Percentiles rank a stretch among this genome's conserved stretches.
These are phyloP conservation scores for Trichoderma virens DNA, from an alignment of 495 filamentous ascomycete genomes.

Conservation along the genomic window DNA sequence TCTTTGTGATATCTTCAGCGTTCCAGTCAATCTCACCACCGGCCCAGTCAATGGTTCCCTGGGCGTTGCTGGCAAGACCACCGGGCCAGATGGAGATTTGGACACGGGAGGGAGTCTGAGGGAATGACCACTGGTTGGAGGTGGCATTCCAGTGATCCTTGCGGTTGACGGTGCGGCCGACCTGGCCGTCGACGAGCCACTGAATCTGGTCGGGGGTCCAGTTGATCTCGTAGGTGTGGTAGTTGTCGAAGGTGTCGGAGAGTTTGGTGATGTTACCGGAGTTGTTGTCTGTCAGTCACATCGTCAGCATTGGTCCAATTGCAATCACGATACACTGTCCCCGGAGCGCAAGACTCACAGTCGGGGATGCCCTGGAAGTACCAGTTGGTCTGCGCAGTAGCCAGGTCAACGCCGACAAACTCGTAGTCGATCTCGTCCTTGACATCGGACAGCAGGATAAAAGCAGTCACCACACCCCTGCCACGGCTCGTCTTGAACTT, in stretches of 20 bases:
- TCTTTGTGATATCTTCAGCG: slow-evolving; percentile 65
- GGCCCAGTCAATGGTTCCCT: slow-evolving; percentile 86
- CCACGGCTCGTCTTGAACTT: slow-evolving; percentile 80
- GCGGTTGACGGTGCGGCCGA: slow-evolving; percentile 64
- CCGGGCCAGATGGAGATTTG: slow-evolving; percentile 96
- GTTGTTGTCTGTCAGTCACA: slow-evolving; percentile 52
- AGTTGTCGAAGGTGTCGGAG: slow-evolving; percentile 65
- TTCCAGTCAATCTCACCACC: slow-evolving; percentile 89
- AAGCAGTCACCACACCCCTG: slow-evolving; percentile 84
- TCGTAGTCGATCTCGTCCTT: slow-evolving; percentile 99
- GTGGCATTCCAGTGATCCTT: slow-evolving; percentile 79
- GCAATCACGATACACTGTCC: not conserved
- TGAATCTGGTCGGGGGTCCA: slow-evolving; percentile 80
- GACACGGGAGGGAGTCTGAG: slow-evolving; percentile 88
- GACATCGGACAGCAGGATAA: slow-evolving; percentile 88
- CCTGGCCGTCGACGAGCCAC: slow-evolving; percentile 77
- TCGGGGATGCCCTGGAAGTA: slow-evolving; percentile 92
- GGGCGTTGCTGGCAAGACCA: slow-evolving; percentile 65
- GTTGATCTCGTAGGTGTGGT: slow-evolving; percentile 86
- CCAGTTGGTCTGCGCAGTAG: slow-evolving; percentile 81
- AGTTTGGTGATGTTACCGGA: slow-evolving; percentile 55
- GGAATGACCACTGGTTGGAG: slow-evolving; percentile 74
- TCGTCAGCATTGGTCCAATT: not conserved
- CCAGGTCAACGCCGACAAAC: slow-evolving; percentile 75
- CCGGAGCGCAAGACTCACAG: too few relatives aligned